Conservation (phyloP, 768 basidiomycete genomes). For the Suillus fuscotomentosus region DNA sequence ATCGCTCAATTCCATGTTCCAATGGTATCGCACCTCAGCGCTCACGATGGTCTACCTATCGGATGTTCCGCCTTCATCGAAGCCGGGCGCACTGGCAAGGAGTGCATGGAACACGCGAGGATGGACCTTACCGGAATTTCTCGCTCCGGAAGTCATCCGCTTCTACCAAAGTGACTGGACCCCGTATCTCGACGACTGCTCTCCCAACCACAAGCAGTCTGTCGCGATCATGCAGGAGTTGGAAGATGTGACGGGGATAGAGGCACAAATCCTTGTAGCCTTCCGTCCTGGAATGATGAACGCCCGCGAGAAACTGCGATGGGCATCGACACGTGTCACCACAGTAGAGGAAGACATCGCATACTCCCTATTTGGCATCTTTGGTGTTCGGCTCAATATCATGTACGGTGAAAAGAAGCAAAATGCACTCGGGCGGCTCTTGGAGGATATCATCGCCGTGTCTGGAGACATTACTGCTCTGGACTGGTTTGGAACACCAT, state of each 20-base stretch:
- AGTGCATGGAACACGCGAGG: background rate
- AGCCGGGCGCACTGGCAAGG: background rate
- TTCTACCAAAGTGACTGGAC: background rate
- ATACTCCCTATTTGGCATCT: background rate
- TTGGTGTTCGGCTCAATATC: background rate
- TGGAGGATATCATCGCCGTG: background rate
- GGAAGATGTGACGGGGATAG: background rate
- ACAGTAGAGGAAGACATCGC: background rate
- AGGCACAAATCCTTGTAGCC: background rate
- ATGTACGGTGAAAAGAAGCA: background rate
- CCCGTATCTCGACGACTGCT: background rate
- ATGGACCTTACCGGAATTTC: background rate
- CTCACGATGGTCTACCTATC: background rate
- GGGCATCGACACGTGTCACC: background rate
- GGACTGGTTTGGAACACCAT: background rate
- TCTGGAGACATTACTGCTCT: background rate
- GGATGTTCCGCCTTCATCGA: background rate
- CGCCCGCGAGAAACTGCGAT: background rate
- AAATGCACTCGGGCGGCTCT: background rate
- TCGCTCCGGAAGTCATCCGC: background rate
- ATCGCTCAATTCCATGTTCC: background rate
- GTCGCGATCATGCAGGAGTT: background rate
- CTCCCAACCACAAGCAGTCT: background rate
- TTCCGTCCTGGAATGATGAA: background rate
- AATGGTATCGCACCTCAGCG: background rate